These are phyloP conservation scores for Penicillium sp. DNA, from an alignment of 2,329 filamentous ascomycete genomes.

Conservation along the genomic window DNA sequence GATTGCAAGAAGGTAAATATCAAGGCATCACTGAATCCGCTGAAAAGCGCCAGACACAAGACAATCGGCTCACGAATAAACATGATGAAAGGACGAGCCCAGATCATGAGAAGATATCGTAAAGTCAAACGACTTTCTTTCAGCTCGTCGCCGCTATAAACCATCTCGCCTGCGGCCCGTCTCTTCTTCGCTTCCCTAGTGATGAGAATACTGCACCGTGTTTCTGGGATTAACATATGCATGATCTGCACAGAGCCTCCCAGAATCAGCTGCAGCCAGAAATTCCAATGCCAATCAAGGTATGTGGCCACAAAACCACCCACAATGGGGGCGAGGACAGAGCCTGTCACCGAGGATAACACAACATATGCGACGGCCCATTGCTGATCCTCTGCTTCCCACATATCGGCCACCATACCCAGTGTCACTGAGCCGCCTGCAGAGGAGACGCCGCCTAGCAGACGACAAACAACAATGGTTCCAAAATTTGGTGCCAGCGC, in stretches of 20 bases:
- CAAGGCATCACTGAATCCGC: constrained; percentile 64
- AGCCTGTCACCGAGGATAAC: constrained; percentile 57
- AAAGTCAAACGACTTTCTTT: constrained; percentile 56
- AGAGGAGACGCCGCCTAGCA: constrained; percentile 63
- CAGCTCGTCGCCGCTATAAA: constrained; percentile 74
- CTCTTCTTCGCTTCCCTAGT: constrained; percentile 59
- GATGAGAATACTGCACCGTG: constrained; percentile 58
- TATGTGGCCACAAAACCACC: constrained; percentile 55
- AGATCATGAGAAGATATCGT: constrained; percentile 58
- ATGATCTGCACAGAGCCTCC: constrained; percentile 55
- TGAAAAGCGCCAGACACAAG: constrained; percentile 60
- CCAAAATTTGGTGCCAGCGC: constrained; percentile 71
- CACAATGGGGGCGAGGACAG: constrained; percentile 49
- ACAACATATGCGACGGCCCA: constrained; percentile 63
- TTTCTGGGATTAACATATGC: constrained; percentile 58
- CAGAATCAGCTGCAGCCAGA: constrained; percentile 64
- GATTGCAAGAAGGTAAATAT: constrained; percentile 69
- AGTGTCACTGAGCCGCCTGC: constrained; percentile 66
- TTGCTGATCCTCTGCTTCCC: constrained; percentile 58
- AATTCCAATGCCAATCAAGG: constrained; percentile 59
- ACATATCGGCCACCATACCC: constrained; percentile 66
- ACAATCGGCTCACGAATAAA: constrained; percentile 67
- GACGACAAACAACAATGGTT: constrained; percentile 67
- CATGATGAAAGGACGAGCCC: constrained; percentile 64
- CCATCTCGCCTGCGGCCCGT: constrained; percentile 58